Evolutionary conservation across 1,284 basidiomycete genomes (phyloP).

Genomic region (Leccinum proximum): DNA sequence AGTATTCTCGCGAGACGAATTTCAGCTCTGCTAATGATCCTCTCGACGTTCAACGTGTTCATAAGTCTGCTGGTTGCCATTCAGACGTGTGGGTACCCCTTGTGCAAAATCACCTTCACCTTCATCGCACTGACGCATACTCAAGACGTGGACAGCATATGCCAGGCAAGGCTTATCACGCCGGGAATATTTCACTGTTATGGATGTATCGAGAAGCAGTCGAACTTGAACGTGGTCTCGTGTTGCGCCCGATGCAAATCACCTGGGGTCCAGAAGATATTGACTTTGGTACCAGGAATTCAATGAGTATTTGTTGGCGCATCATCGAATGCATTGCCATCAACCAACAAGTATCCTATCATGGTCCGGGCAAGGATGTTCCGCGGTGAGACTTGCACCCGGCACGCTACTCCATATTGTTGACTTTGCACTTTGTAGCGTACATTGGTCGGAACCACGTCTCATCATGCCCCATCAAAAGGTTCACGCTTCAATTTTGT

Average conservation of each 20-base stretch:
- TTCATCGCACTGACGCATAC: not conserved
- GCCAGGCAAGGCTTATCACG: conserved; percentile 5
- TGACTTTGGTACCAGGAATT: conserved; percentile 14
- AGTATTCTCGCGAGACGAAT: conserved; percentile 33
- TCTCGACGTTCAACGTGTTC: not conserved
- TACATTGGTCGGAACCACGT: not conserved
- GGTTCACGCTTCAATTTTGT: not conserved
- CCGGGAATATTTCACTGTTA: conserved; percentile 15
- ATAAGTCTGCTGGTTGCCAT: conserved; percentile 14
- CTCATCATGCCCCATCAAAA: not conserved
- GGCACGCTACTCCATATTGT: not conserved
- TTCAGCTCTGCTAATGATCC: not conserved
- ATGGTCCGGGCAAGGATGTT: not conserved
- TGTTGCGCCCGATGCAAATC: conserved; percentile 6
- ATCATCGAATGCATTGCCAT: conserved; percentile 17
- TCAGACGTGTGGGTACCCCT: conserved; percentile 23
- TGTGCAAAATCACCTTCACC: not conserved
- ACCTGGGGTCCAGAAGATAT: conserved; percentile 15
- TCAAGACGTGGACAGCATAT: conserved; percentile 11
- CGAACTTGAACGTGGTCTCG: conserved; percentile 4
- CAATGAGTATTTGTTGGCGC: conserved; percentile 14
- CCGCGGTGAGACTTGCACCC: not conserved
- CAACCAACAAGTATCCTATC: not conserved
- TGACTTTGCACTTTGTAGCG: not conserved
- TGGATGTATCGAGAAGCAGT: conserved; percentile 22